Conservation (phyloP, 495 filamentous ascomycete species). For the Annulohypoxylon bovei region DNA sequence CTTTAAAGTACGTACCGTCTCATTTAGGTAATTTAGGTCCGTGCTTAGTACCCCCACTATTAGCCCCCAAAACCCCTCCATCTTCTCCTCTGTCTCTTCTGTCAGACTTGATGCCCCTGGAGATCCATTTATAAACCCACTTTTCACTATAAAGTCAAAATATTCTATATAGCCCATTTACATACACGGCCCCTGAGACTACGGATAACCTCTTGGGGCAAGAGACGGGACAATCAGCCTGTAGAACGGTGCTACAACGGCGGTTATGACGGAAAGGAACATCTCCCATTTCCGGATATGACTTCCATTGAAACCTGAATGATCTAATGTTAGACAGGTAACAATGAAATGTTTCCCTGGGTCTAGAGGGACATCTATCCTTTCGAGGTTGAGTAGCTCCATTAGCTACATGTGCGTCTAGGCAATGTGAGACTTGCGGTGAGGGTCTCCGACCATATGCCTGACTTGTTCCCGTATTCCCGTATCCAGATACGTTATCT, state of each 20-base stretch:
- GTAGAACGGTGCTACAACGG: slow-evolving; percentile 35
- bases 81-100: too few relatives aligned
- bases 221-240: slow-evolving; percentile 39
- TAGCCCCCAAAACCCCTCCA: slow-evolving; percentile 22
- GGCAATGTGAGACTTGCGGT: neutral
- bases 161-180: slow-evolving; percentile 14
- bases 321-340: slow-evolving; percentile 18
- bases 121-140: slow-evolving; percentile 31
- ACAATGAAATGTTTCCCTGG: neutral
- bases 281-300: slow-evolving; percentile 33
- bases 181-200: slow-evolving; percentile 14
- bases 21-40: neutral
- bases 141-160: slow-evolving; percentile 13
- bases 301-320: neutral
- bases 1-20: neutral
- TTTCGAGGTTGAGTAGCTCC: neutral
- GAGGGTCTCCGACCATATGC: slow-evolving; percentile 3
- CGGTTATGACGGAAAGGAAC: slow-evolving; percentile 41
- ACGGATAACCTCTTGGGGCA: slow-evolving; percentile 33
- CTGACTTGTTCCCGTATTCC: neutral
- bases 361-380: neutral
- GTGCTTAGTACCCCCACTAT: slow-evolving; percentile 2
- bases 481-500: neutral
- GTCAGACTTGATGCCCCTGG: slow-evolving; percentile 26
- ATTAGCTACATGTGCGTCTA: neutral